These are phyloP conservation scores for Candida schatavii DNA, from an alignment of 805 yeast genomes.

Conservation along the genomic window DNA sequence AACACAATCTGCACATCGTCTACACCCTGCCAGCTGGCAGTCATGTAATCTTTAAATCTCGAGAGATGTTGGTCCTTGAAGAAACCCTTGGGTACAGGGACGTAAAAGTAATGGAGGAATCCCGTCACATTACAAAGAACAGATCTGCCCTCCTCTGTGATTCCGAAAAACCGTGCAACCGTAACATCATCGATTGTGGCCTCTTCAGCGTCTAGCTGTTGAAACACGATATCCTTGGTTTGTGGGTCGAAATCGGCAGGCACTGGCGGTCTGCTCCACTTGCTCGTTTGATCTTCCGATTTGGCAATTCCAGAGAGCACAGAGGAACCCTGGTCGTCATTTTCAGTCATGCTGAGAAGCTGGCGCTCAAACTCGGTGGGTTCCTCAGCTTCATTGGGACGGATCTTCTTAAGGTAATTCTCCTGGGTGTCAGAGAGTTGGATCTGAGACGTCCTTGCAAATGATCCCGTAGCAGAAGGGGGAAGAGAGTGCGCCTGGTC, in stretches of 20 bases:
- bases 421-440: slow-evolving; percentile 29
- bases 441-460: slow-evolving; percentile 20
- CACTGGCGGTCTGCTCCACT: slow-evolving; percentile 56
- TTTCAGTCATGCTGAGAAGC: slow-evolving; percentile 34
- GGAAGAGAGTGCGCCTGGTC: slow-evolving; percentile 35
- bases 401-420: slow-evolving; percentile 31
- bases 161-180: slow-evolving; percentile 85
- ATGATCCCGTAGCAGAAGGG: slow-evolving; percentile 20
- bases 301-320: slow-evolving; percentile 20
- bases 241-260: slow-evolving; percentile 48
- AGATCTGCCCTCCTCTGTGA: slow-evolving; percentile 83
- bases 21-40: slow-evolving; percentile 52
- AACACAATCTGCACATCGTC: slow-evolving; percentile 59
- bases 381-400: slow-evolving; percentile 31
- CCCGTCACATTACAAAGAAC: slow-evolving; percentile 88
- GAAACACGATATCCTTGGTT: slow-evolving; percentile 62
- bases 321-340: slow-evolving; percentile 9
- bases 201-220: slow-evolving; percentile 95
- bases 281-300: slow-evolving; percentile 26
- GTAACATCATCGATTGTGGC: slow-evolving; percentile 55
- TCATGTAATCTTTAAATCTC: slow-evolving; percentile 45
- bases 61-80: slow-evolving; percentile 50
- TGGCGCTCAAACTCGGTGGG: slow-evolving; percentile 43
- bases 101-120: slow-evolving; percentile 85
- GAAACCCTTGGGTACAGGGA: slow-evolving; percentile 85